Conservation (phyloP, 306 rosid species). For the Vigna nakashimae region DNA sequence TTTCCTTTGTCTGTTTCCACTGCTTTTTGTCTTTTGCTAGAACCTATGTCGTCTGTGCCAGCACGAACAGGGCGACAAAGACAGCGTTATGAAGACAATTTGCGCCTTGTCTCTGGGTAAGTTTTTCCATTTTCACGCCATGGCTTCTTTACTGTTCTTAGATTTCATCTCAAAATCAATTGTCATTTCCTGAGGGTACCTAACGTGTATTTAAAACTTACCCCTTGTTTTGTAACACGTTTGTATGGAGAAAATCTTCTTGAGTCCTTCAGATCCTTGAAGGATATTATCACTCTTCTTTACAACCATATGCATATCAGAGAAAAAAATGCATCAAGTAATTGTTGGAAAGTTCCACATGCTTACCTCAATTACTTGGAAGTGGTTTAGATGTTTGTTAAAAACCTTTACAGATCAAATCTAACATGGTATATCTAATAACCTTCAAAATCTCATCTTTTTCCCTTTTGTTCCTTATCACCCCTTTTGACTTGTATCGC, state of each 20-base stretch:
- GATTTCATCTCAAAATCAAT: background rate
- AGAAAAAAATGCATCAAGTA: background rate
- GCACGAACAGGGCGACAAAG: constrained; percentile 77
- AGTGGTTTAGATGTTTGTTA: background rate
- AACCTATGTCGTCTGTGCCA: constrained; percentile 58
- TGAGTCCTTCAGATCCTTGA: background rate
- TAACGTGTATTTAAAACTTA: background rate
- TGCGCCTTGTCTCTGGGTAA: constrained; percentile 92
- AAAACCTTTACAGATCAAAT: constrained; percentile 2
- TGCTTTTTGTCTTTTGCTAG: constrained; percentile 19
- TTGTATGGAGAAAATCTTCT: background rate
- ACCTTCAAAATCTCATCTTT: constrained; percentile 23
- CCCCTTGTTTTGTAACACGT: background rate
- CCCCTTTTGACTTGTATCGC: constrained; percentile 9
- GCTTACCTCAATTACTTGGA: background rate
- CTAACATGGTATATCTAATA: background rate
- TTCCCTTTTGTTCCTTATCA: background rate
- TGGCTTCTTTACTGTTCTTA: background rate
- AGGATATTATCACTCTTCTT: background rate
- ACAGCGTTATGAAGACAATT: constrained; percentile 75
- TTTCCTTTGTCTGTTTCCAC: constrained; percentile 26
- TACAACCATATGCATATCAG: background rate
- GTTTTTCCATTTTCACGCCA: constrained; percentile 27
- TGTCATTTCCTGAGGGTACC: background rate
- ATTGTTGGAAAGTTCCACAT: background rate